Evolutionary conservation across 495 filamentous ascomycete species (phyloP).

Genomic region (Penicillium ochrochloron): DNA sequence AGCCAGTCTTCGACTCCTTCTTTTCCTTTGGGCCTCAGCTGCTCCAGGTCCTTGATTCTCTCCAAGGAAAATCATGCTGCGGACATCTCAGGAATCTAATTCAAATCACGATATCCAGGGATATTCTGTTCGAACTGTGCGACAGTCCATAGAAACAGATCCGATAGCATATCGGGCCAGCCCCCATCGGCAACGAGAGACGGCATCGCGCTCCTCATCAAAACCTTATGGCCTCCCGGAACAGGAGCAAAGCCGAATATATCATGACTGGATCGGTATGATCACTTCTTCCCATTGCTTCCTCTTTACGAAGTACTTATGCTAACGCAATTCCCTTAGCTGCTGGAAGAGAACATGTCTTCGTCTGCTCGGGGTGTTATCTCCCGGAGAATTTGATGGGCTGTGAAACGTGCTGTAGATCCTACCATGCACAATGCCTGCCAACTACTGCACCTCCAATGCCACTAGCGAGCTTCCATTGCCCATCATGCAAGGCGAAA

Average conservation of each 20-base stretch:
- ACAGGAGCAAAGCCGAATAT: conserved; percentile 31
- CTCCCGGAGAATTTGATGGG: conserved; percentile 34
- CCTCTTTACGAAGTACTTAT: neutral
- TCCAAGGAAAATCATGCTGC: conserved; percentile 8
- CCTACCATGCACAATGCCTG: conserved; percentile 41
- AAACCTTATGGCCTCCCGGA: conserved; percentile 19
- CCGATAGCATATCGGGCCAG: conserved; percentile 3
- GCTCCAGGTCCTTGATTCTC: neutral
- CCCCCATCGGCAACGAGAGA: neutral
- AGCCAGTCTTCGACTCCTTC: neutral
- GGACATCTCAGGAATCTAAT: neutral
- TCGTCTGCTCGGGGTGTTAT: conserved; percentile 39
- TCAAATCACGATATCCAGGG: neutral
- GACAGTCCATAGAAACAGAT: conserved; percentile 24
- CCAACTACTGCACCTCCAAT: neutral
- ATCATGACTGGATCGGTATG: conserved; percentile 39
- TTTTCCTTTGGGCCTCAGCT: neutral
- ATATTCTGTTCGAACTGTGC: neutral
- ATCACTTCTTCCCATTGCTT: neutral
- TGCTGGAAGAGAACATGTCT: conserved; percentile 38
- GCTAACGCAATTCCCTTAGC: conserved; percentile 13
- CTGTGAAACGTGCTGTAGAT: conserved; percentile 42
- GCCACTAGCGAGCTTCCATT: conserved; percentile 26
- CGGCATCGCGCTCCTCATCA: conserved; percentile 17
- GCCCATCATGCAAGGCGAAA: conserved; percentile 32